These are phyloP conservation scores for Brassica balearica DNA, from an alignment of 441 rosid species.

Conservation along the genomic window DNA sequence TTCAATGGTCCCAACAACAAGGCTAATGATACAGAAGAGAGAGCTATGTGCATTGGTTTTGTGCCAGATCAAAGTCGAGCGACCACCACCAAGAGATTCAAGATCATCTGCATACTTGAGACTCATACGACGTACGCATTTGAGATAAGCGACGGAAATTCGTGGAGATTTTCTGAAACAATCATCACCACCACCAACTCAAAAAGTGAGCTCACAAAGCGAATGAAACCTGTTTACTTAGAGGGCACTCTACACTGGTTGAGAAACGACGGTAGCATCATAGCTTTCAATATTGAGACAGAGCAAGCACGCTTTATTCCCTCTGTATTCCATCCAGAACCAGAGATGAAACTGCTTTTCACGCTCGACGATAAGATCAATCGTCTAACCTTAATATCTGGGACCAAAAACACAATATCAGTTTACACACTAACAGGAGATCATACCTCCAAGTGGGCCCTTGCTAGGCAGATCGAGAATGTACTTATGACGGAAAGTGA, in stretches of 20 bases:
- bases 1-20: constrained; percentile 5
- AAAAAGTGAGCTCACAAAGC: neutral
- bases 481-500: neutral
- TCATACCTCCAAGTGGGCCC: neutral
- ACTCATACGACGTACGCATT: neutral
- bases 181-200: neutral
- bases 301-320: neutral
- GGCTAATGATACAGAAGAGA: neutral
- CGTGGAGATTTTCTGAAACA: neutral
- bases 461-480: neutral
- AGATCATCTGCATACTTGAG: constrained; percentile 4
- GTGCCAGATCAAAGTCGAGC: neutral
- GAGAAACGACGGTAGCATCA: constrained; percentile 5
- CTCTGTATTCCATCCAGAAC: neutral
- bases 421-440: neutral
- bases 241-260: neutral
- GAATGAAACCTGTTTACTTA: constrained; percentile 1
- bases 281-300: constrained; percentile 3
- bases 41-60: neutral
- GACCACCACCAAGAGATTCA: neutral
- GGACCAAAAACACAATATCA: neutral
- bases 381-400: neutral
- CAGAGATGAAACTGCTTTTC: neutral
- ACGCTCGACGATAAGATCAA: neutral
- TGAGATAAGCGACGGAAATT: neutral